These are phyloP conservation scores for Chaetomium sp. DNA, from an alignment of 2,329 filamentous ascomycete genomes.

Conservation along the genomic window DNA sequence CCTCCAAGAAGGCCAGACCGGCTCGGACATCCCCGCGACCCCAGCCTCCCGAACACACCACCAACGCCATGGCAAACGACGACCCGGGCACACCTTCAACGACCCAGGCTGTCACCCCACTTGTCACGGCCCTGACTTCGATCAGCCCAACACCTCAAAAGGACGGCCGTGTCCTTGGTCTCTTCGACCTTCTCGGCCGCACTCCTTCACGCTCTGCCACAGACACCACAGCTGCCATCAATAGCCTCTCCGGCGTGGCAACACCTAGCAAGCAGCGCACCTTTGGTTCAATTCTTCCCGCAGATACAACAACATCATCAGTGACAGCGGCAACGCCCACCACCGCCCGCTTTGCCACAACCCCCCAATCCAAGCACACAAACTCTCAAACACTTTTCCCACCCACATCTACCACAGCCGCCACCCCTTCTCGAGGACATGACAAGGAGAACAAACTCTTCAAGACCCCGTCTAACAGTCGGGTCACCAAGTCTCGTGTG, in stretches of 20 bases:
- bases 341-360: conserved; percentile 10
- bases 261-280: conserved; percentile 15
- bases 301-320: conserved; percentile 1
- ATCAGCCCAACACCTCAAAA: conserved; percentile 76
- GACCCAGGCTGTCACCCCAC: conserved; percentile 42
- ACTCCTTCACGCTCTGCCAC: conserved; percentile 44
- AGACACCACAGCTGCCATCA: conserved; percentile 20
- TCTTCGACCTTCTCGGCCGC: conserved; percentile 63
- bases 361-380: conserved; percentile 7
- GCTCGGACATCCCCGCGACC: conserved; percentile 23
- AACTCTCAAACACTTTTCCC: conserved; percentile 4
- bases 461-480: conserved; percentile 33
- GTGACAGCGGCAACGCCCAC: conserved; percentile 9
- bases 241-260: not conserved
- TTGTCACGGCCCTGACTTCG: conserved; percentile 43
- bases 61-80: conserved; percentile 12
- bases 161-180: conserved; percentile 67
- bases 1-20: conserved; percentile 45
- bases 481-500: not conserved
- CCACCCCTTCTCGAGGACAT: conserved; percentile 38
- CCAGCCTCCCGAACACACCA: conserved; percentile 14
- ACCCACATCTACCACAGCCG: not conserved
- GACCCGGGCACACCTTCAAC: conserved; percentile 4
- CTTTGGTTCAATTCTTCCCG: not conserved
- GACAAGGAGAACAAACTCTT: not conserved